Conservation (phyloP, 1,284 basidiomycete genomes). For the Naganishia albida region DNA sequence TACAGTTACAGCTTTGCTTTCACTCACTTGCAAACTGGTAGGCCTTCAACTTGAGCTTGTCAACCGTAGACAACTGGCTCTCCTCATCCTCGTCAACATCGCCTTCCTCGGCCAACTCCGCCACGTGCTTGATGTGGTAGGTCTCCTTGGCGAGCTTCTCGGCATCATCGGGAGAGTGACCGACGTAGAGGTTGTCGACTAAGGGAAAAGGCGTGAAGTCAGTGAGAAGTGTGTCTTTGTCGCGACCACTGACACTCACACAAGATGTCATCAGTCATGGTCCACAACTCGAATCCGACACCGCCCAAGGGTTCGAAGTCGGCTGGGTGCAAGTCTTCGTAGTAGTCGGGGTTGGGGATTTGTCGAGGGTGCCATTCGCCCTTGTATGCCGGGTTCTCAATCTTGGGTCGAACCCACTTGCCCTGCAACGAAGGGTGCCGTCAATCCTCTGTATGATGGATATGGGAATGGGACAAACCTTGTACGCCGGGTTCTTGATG, state of each 20-base stretch:
- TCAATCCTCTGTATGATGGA: not conserved
- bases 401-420: slow-evolving; percentile 90
- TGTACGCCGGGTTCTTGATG: slow-evolving; percentile 88
- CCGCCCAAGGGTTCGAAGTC: slow-evolving; percentile 87
- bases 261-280: slow-evolving; percentile 96
- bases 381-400: slow-evolving; percentile 97
- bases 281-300: slow-evolving; percentile 96
- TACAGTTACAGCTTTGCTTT: too few relatives aligned
- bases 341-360: slow-evolving; percentile 91
- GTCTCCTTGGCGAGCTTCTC: slow-evolving; percentile 77
- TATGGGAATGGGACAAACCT: slow-evolving; percentile 47
- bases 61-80: slow-evolving; percentile 41
- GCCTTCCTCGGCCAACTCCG: slow-evolving; percentile 55
- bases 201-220: not conserved
- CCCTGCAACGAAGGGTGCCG: slow-evolving; percentile 57
- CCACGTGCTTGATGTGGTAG: slow-evolving; percentile 71
- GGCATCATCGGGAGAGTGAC: slow-evolving; percentile 81
- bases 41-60: slow-evolving; percentile 49
- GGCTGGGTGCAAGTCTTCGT: slow-evolving; percentile 82
- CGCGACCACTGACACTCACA: slow-evolving; percentile 51
- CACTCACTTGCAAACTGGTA: slow-evolving; percentile 51
- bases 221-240: not conserved
- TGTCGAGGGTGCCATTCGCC: slow-evolving; percentile 90
- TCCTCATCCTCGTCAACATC: slow-evolving; percentile 61
- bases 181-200: slow-evolving; percentile 89